Evolutionary conservation across 768 basidiomycete genomes (phyloP).

Genomic region (Mycena metata): DNA sequence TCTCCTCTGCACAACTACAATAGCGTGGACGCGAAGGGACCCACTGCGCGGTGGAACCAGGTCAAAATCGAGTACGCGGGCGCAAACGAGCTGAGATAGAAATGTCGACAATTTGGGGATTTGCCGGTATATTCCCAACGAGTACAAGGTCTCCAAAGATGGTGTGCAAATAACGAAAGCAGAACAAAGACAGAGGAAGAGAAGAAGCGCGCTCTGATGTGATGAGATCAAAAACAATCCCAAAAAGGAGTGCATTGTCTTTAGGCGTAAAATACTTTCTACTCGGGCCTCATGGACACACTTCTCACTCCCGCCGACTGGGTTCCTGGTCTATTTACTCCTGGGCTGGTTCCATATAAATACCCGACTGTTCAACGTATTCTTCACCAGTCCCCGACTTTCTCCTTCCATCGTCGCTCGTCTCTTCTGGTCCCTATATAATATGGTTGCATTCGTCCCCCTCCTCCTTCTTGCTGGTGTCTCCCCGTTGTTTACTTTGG

Average conservation of each 20-base stretch:
- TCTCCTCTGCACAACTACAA: neutral
- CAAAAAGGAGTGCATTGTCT: constrained; percentile 23
- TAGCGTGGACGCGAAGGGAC: neutral
- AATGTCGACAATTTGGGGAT: neutral
- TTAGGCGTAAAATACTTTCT: constrained; percentile 16
- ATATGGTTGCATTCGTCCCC: constrained; percentile 41
- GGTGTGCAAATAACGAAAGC: constrained; percentile 18
- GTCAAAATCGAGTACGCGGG: too few relatives aligned
- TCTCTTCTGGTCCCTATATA: constrained; percentile 23
- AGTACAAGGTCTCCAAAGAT: constrained; percentile 23
- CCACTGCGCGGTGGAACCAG: neutral
- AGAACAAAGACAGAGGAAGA: constrained; percentile 18
- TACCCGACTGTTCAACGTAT: constrained; percentile 9
- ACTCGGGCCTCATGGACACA: constrained; percentile 25
- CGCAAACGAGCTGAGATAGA: neutral
- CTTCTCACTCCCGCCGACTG: constrained; percentile 22
- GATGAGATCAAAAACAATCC: constrained; percentile 3
- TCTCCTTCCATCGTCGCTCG: too few relatives aligned
- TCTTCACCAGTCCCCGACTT: constrained; percentile 23
- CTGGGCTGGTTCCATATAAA: constrained; percentile 31
- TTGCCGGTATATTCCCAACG: neutral
- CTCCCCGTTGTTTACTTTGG: constrained; percentile 52
- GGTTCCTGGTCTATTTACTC: constrained; percentile 23
- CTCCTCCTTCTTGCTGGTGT: constrained; percentile 54
- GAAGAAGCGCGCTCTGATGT: too few relatives aligned